Conservation (phyloP, 2,329 filamentous ascomycete genomes). For the Parascedosporium putredinis region DNA sequence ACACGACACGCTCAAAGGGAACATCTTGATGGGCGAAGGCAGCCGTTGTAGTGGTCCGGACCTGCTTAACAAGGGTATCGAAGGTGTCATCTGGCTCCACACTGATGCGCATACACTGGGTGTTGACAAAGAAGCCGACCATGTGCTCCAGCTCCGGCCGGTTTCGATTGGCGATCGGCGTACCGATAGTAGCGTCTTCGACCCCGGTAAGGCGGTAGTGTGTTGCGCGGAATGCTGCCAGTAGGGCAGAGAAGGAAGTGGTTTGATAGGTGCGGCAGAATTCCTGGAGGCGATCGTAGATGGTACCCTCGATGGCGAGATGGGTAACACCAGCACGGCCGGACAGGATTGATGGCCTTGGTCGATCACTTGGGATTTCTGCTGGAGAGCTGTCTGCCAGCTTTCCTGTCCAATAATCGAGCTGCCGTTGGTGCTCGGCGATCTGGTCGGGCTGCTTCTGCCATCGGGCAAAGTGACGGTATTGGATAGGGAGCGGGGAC, state of each 20-base stretch:
- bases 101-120: slow-evolving; percentile 14
- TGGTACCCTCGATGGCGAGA: neutral
- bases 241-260: slow-evolving; percentile 11
- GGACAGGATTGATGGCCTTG: neutral
- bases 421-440: slow-evolving; percentile 11
- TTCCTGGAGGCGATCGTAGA: slow-evolving; percentile 7
- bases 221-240: slow-evolving; percentile 16
- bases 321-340: neutral
- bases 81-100: slow-evolving; percentile 12
- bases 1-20: slow-evolving; percentile 15
- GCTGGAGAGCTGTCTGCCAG: slow-evolving; percentile 13
- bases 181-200: slow-evolving; percentile 16
- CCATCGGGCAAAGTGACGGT: slow-evolving; percentile 16
- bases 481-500: slow-evolving; percentile 15
- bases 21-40: slow-evolving; percentile 16
- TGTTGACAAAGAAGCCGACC: slow-evolving; percentile 8
- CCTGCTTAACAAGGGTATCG: slow-evolving; percentile 11
- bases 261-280: slow-evolving; percentile 9
- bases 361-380: slow-evolving; percentile 12
- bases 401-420: slow-evolving; percentile 15
- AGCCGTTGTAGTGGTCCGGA: slow-evolving; percentile 7
- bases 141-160: slow-evolving; percentile 8
- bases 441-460: slow-evolving; percentile 13
- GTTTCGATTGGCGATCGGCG: slow-evolving; percentile 4
- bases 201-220: slow-evolving; percentile 18